phyloP scores from a whole-genome alignment of 2,329 filamentous ascomycete species.

The Aspergillus sp. region DNA sequence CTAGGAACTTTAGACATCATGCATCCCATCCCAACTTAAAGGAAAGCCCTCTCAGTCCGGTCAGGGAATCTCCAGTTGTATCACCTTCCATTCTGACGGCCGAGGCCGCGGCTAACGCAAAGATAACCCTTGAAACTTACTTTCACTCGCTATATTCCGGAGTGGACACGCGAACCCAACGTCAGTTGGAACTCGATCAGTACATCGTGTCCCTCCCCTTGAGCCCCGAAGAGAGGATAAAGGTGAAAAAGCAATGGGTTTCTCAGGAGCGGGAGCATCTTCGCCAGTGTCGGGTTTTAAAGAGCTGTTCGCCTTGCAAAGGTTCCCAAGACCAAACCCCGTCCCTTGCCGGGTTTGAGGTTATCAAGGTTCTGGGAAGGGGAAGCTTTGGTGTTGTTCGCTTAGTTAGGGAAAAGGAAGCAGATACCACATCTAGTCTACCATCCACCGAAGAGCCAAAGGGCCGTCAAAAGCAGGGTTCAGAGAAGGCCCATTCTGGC shows the following conservation, averaged over 20 bases:
- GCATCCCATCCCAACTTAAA: not conserved
- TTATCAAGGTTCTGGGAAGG: constrained; percentile 80
- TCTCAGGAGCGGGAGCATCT: constrained; percentile 71
- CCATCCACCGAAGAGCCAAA: constrained; percentile 9
- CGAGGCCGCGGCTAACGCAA: constrained; percentile 76
- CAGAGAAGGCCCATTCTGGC: constrained; percentile 21
- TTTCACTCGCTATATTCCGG: constrained; percentile 69
- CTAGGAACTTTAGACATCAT: not conserved
- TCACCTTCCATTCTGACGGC: constrained; percentile 57
- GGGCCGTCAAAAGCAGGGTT: constrained; percentile 5
- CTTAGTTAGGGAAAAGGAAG: constrained; percentile 68
- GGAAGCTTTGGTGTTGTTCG: constrained; percentile 93
- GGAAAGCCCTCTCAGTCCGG: constrained; percentile 6
- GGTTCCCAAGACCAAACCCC: constrained; percentile 47
- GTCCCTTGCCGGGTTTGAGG: constrained; percentile 69
- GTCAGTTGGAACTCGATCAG: constrained; percentile 62
- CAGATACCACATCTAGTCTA: not conserved
- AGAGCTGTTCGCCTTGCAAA: constrained; percentile 54
- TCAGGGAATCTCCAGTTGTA: constrained; percentile 13
- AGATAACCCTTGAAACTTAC: constrained; percentile 81
- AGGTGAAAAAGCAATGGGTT: constrained; percentile 59
- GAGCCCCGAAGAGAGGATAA: constrained; percentile 55
- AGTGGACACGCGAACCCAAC: constrained; percentile 59
- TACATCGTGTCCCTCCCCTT: constrained; percentile 61
- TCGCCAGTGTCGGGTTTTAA: constrained; percentile 69